phyloP scores from a whole-genome alignment of 2,329 filamentous ascomycete species.

The Zalaria sp. region DNA sequence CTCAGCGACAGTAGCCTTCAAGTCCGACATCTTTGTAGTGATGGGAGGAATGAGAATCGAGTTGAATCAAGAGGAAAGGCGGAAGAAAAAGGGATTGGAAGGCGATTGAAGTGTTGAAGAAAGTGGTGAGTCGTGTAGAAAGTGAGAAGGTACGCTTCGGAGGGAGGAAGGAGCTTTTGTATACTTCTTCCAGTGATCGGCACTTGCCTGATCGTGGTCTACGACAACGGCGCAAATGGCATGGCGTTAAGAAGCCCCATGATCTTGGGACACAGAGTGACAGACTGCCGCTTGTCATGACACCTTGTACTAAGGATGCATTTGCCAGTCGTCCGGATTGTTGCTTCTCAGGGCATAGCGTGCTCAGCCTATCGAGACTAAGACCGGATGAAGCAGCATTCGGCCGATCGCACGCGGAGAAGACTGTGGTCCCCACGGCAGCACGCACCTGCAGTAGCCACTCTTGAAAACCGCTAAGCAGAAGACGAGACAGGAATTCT shows the following conservation, averaged over 20 bases:
- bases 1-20: constrained; percentile 48
- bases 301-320: too few relatives aligned
- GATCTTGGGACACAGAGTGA: too few relatives aligned
- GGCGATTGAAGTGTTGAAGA: constrained; percentile 1
- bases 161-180: constrained; percentile 3
- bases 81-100: neutral
- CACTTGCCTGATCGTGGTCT: neutral
- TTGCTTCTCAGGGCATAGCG: too few relatives aligned
- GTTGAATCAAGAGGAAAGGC: constrained; percentile 4
- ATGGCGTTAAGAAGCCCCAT: neutral
- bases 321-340: too few relatives aligned
- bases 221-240: neutral
- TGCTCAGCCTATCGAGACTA: too few relatives aligned
- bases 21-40: constrained; percentile 46
- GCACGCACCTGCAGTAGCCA: too few relatives aligned
- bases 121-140: constrained; percentile 1
- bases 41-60: constrained; percentile 10
- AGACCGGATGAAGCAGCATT: too few relatives aligned
- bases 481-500: too few relatives aligned
- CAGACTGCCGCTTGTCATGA: too few relatives aligned
- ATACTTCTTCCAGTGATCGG: constrained; percentile 2
- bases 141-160: neutral
- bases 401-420: too few relatives aligned
- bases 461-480: too few relatives aligned
- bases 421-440: too few relatives aligned